These are phyloP conservation scores for Fusarium nematophilum DNA, from an alignment of 2,329 filamentous ascomycete genomes.

Conservation along the genomic window DNA sequence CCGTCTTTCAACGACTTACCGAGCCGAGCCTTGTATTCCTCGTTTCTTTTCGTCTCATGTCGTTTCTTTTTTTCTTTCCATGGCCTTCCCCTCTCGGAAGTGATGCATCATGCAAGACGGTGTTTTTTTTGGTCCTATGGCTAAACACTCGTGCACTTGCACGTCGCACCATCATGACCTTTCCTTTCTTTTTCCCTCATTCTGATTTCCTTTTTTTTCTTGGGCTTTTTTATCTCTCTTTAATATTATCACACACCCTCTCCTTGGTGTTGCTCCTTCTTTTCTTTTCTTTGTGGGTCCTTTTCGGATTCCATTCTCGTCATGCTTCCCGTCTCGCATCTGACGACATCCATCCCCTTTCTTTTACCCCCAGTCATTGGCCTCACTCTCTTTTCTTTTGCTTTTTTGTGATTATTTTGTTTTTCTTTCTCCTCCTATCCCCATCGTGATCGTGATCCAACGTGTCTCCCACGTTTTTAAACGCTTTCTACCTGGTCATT, in stretches of 20 bases:
- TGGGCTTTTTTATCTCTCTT: background rate
- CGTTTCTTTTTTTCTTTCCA: constrained; percentile 1
- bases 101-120: constrained; percentile 4
- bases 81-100: background rate
- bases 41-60: background rate
- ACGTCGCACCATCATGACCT: constrained; percentile 16
- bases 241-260: background rate
- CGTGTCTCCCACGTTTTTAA: constrained; percentile 29
- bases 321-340: constrained; percentile 5
- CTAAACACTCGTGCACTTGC: background rate
- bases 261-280: constrained; percentile 11
- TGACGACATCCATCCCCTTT: background rate
- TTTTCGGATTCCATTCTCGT: constrained; percentile 5
- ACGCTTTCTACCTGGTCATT: too few relatives aligned
- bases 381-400: constrained; percentile 2
- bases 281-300: background rate
- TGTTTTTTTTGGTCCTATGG: constrained; percentile 6
- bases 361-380: background rate
- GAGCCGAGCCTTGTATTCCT: constrained; percentile 1
- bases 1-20: background rate
- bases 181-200: constrained; percentile 1
- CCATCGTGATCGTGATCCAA: constrained; percentile 20
- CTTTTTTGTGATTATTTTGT: background rate
- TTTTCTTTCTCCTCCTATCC: background rate
- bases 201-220: constrained; percentile 21